phyloP scores from a whole-genome alignment of 352 stramenopile genomes.

The Aphanomyces cochlioides region DNA sequence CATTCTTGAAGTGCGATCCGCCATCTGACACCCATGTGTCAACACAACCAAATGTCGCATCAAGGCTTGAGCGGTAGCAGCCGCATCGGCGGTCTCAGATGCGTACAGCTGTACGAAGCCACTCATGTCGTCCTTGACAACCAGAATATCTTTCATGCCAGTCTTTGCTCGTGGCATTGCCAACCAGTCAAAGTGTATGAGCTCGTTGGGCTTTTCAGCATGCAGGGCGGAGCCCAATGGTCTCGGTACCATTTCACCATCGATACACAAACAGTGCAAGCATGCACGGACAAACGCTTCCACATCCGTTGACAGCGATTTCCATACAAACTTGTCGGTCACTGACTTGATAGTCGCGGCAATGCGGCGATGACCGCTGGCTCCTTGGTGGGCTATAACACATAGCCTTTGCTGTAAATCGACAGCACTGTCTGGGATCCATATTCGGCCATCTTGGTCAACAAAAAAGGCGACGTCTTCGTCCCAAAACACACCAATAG shows the following conservation, averaged over 20 bases:
- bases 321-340: neutral
- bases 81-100: neutral
- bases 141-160: constrained; percentile 32
- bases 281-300: no score
- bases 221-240: constrained; percentile 34
- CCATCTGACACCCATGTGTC: constrained; percentile 35
- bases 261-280: constrained; percentile 24
- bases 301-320: neutral
- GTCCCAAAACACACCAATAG: no score
- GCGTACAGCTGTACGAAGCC: neutral
- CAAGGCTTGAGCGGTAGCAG: neutral
- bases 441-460: neutral
- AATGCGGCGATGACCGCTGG: neutral
- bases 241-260: constrained; percentile 21
- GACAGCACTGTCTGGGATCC: neutral
- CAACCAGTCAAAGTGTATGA: constrained; percentile 44
- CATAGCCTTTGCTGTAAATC: no score
- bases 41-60: constrained; percentile 27
- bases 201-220: no score
- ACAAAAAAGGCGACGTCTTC: no score
- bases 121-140: constrained; percentile 32
- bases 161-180: constrained; percentile 18
- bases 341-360: neutral
- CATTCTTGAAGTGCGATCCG: no score
- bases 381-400: neutral